Evolutionary conservation across 1,139 yeast species (phyloP).

Genomic region (Suhomyces choctaworum): DNA sequence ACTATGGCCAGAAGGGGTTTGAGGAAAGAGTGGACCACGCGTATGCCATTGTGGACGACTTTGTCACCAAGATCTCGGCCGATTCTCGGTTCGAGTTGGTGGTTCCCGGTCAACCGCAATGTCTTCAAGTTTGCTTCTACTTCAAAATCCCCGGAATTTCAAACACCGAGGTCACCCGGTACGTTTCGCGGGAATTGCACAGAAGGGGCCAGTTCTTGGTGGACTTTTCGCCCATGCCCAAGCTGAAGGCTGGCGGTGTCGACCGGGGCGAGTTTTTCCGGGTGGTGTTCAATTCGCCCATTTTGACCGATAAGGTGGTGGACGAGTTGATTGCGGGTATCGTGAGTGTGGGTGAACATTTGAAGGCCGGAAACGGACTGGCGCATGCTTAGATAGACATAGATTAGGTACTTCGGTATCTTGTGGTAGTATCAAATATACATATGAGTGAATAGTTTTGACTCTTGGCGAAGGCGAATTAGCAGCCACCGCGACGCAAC

Average conservation of each 20-base stretch:
- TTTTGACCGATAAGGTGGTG: constrained; percentile 36
- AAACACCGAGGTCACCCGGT: constrained; percentile 62
- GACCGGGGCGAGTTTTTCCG: constrained; percentile 78
- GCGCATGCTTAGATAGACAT: background rate
- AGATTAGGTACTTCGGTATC: background rate
- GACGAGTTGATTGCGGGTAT: constrained; percentile 42
- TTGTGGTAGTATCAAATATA: too few species aligned
- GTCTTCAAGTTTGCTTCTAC: constrained; percentile 83
- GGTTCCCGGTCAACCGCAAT: constrained; percentile 57
- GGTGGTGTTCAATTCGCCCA: constrained; percentile 81
- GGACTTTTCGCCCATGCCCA: constrained; percentile 79
- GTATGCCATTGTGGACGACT: constrained; percentile 59
- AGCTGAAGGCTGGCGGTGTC: constrained; percentile 33
- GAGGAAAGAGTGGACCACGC: constrained; percentile 71
- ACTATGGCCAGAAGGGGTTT: constrained; percentile 66
- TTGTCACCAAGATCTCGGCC: constrained; percentile 45
- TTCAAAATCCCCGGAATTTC: constrained; percentile 49
- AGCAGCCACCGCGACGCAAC: too few species aligned
- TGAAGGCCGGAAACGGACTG: background rate
- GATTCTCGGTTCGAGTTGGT: constrained; percentile 52
- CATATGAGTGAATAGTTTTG: too few species aligned
- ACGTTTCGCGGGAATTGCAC: constrained; percentile 64
- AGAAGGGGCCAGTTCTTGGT: constrained; percentile 64
- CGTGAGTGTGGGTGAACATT: constrained; percentile 13
- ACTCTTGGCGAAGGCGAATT: too few species aligned